Evolutionary conservation across 176 grass and related monocot species (phyloP).

Genomic region (Urochloa ruziziensis): DNA sequence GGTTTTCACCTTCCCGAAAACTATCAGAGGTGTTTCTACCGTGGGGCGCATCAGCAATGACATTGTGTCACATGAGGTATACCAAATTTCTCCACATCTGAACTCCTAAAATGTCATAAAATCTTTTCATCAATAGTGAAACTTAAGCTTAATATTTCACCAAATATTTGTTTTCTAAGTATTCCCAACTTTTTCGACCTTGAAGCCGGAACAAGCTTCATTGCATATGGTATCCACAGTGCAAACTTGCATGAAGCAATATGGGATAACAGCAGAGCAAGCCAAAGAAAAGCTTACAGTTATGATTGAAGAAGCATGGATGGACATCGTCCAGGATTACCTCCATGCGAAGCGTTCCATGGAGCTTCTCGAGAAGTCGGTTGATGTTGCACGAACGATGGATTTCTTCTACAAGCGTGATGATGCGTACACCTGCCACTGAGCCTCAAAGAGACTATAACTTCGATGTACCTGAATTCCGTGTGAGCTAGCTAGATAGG

Average conservation of each 20-base stretch:
- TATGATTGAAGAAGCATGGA: slow-evolving; percentile 1
- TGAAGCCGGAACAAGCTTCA: slow-evolving; percentile 12
- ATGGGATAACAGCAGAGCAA: background rate
- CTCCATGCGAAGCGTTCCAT: background rate
- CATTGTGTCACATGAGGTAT: slow-evolving; percentile 8
- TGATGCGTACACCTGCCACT: background rate
- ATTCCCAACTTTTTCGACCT: background rate
- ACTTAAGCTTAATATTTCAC: background rate
- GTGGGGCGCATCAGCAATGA: background rate
- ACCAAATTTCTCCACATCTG: background rate
- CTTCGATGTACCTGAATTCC: background rate
- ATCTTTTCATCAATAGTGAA: background rate
- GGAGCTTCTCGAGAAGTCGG: background rate
- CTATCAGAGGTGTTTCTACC: background rate
- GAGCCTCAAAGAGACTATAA: background rate
- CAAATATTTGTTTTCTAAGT: background rate
- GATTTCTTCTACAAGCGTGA: background rate
- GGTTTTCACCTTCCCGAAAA: background rate
- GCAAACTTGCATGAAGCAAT: background rate
- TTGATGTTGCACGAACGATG: background rate
- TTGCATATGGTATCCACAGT: background rate
- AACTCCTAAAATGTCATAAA: background rate
- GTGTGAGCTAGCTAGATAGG: background rate
- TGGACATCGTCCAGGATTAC: background rate
- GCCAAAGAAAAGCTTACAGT: slow-evolving; percentile 6